Evolutionary conservation across 306 rosid genomes (phyloP), one percentile per base, ranked within the genome.

Genomic region (Mimosa bimucronata): DNA sequence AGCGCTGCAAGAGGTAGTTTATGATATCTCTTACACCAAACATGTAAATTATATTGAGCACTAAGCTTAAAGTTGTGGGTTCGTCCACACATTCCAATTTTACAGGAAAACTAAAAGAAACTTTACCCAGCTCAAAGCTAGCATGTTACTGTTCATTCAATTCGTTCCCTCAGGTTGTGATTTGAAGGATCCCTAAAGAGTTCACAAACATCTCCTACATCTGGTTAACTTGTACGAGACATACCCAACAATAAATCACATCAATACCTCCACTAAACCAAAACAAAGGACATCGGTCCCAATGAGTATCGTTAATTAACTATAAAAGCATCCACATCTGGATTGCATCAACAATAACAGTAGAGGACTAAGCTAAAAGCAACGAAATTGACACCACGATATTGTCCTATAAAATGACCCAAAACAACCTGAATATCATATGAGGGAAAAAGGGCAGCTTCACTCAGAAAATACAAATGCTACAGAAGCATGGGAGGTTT

Each of bases 1-100:
- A 34, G 38, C 5, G 38, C 38, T 0, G 38, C 38, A 34, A 6
- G 38, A 34, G 38, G 38, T 34, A 34, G 26, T 42, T 28, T 10
- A 26, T 38, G 45, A 6, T 18, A 9, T 64, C 5, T 16, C 26
- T 50, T 78, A 46, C 46, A 65, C 50, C 76, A 75, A 34, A 58
- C 31, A 78, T 64, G 66, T 61, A 82, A 82, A 28, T 14, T 21
- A 53, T 65, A 76, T 79, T 41, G n/a, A 34, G 15, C 37, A 44
- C 65, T 82, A 37, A 82, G 79, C 48, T 76, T 48, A 67, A 78
- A 57, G 30, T 55, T 18, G 58, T 77, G 84, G 52, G 31, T 79
- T 71, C 77, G 46, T 53, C 30, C 48, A 58, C 70, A 79, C 31
- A 31, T 41, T 69, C 76, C 61, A 62, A 41, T 55, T 71, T 48